Percentiles rank a stretch among this genome's conserved stretches.
Conservation (phyloP, 768 basidiomycete genomes). For the Pulveroboletus ravenelii region DNA sequence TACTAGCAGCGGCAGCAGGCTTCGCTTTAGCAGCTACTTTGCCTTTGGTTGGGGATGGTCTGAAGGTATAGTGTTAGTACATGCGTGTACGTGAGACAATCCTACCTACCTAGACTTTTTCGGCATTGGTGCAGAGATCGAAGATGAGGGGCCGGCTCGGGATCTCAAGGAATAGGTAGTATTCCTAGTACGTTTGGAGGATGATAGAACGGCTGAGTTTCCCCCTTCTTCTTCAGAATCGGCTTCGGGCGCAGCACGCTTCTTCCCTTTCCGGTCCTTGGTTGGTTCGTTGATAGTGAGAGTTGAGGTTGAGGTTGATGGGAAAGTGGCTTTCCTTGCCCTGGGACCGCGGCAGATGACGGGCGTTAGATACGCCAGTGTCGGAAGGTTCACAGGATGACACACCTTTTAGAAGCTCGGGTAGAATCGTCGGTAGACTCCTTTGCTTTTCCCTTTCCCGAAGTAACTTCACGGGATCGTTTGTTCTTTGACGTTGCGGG, state of each 20-base stretch:
- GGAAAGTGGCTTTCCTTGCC: slow-evolving; percentile 54
- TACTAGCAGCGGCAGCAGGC: slow-evolving; percentile 51
- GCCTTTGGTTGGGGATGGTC: slow-evolving; percentile 51
- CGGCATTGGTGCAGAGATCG: slow-evolving; percentile 56
- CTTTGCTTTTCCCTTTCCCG: slow-evolving; percentile 61
- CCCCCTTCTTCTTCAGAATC: slow-evolving; percentile 62
- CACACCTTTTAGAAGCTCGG: slow-evolving; percentile 62
- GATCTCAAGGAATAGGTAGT: slow-evolving; percentile 68
- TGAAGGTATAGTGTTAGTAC: slow-evolving; percentile 24
- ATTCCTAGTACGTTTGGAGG: slow-evolving; percentile 61
- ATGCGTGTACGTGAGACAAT: slow-evolving; percentile 6
- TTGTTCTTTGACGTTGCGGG: slow-evolving; percentile 38
- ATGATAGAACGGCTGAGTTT: slow-evolving; percentile 39
- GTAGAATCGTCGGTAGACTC: slow-evolving; percentile 50
- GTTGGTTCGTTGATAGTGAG: slow-evolving; percentile 73
- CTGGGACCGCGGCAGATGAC: slow-evolving; percentile 39
- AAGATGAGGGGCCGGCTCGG: slow-evolving; percentile 38
- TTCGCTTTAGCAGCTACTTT: slow-evolving; percentile 58
- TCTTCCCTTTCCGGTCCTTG: slow-evolving; percentile 85
- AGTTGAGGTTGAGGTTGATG: slow-evolving; percentile 35
- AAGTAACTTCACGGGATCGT: slow-evolving; percentile 47
- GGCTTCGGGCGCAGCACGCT: slow-evolving; percentile 75
- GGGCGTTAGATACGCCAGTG: slow-evolving; percentile 22
- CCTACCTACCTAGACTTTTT: slow-evolving; percentile 62
- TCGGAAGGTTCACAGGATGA: slow-evolving; percentile 29